Base-by-base conservation (phyloP, 306 rosid species). In the Prunus kanzakura region DNA sequence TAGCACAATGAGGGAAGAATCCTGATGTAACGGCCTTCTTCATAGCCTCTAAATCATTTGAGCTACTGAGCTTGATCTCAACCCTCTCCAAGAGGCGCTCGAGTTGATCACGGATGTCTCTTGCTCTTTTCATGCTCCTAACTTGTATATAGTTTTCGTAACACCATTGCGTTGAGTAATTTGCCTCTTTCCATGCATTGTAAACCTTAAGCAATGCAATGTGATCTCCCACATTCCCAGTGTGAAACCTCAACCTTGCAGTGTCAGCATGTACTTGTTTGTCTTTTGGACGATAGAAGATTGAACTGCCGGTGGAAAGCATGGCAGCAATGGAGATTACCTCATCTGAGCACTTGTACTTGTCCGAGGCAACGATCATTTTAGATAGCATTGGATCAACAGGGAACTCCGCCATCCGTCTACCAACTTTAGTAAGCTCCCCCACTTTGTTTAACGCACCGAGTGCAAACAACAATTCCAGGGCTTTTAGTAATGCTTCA, bases 331-430 rank as follows among this genome's bases (percentile, higher is more conserved):
- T 83, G 27, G 96, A 84, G 71, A 90, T 91, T 15, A 91, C 84
- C 78, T 93, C 97, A 19, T 93, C 96, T 38, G 98, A 90, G 71
- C 98, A 91, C 71, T 84, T 88, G 82, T 80, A 88, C 79, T 88
- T 90, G 69, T 90, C 97, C 30, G 98, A 93, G 52, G 96, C 96
- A 68, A 93, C 97, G 66, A 93, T 88, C 85, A 87, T 86, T 80
- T 93, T 93, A 46, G 98, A 93, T 67, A 88, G 81, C 94, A 91
- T 93, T 73, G 97, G 97, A 87, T 93, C 98, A 60, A 91, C 81
- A 72, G 97, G 98, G 77, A 91, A 91, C 87, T 94, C 98, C 3
- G 98, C 98, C 98, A 94, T 94, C 82, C 88, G 82, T 77, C 96
- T 81, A 8, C 98, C 97, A 11, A 87, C 86, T 83, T 87, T 93